Evolutionary conservation across 2,329 filamentous ascomycete genomes (phyloP), one percentile per base, ranked within the genome.

Genomic region (Ceratocystis ficicola): DNA sequence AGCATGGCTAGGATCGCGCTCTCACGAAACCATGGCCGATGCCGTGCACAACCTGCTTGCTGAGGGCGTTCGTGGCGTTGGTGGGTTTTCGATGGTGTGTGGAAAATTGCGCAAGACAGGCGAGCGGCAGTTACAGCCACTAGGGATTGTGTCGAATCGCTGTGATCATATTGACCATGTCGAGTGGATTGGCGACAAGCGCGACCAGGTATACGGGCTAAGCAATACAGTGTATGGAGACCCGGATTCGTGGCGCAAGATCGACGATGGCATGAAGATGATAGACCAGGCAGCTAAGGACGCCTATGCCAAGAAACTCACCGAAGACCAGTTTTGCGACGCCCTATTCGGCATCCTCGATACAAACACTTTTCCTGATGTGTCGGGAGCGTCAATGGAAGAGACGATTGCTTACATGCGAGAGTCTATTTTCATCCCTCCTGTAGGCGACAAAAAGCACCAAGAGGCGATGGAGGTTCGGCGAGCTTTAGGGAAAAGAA

Each of bases 31-130:
- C 17, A 76, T 82, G 1, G 73, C 76, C 41, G 73, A 79, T 2
- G 84, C 83, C 69, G 81, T 85, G 17, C 71, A 78, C 64, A 75
- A 76, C 8, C 75, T 86, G 70, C 77, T 86, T 62, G 76, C 78
- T 50, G 78, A 79, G 32, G 78, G 81, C 8, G 79, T 85, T 25
- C 81, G 81, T 70, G 83, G 82, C 62, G 82, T 87, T 17, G 85
- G 85, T 5, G 85, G 85, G 0, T 87, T 87, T 72, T 86, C 83
- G 28, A 79, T 88, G 71, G 77, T 86, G n/a, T 86, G 84, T 68
- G 83, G 83, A 7, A 85, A 84, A 70, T 75, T 88, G 70, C 73
- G 76, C 62, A 66, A 6, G 62, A 61, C 48, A 36, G 63, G 61
- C 10, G 41, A 44, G 41, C 68, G 55, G 28, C 65, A 68, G 64